Conservation (phyloP, 139 green algal genomes). For the Pycnococcus provasolii region DNA sequence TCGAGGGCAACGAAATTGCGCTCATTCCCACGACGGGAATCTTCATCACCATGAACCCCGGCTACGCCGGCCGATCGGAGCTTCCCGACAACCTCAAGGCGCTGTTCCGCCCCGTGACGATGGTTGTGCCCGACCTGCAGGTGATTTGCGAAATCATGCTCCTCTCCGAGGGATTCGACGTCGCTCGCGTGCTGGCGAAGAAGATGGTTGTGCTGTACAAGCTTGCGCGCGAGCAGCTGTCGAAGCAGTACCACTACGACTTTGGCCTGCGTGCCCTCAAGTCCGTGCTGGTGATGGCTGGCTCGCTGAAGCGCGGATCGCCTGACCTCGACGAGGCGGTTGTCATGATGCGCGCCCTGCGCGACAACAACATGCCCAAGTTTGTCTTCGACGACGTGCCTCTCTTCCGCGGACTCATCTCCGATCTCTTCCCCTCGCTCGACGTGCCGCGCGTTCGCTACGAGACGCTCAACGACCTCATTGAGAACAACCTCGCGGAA, state of each 20-base stretch:
- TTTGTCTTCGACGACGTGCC: constrained; percentile 79
- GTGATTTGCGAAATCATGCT: constrained; percentile 82
- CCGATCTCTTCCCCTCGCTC: constrained; percentile 53
- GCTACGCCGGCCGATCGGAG: constrained; percentile 67
- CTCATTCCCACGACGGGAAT: constrained; percentile 56
- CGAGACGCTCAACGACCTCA: constrained; percentile 64
- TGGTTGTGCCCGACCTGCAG: constrained; percentile 67
- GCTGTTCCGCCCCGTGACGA: constrained; percentile 65
- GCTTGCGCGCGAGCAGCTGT: constrained; percentile 66
- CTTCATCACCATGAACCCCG: constrained; percentile 84
- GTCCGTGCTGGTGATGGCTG: constrained; percentile 71
- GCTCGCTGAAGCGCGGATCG: constrained; percentile 60
- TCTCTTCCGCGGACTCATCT: constrained; percentile 74
- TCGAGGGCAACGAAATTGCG: constrained; percentile 70
- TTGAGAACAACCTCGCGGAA: constrained; percentile 58
- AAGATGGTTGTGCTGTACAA: constrained; percentile 86
- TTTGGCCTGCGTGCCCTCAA: constrained; percentile 73
- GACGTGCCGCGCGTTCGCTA: constrained; percentile 50
- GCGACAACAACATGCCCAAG: constrained; percentile 84
- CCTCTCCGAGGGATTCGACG: constrained; percentile 71
- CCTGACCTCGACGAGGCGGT: constrained; percentile 60
- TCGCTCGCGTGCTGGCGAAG: constrained; percentile 62
- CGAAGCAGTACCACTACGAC: constrained; percentile 77
- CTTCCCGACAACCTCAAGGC: constrained; percentile 62
- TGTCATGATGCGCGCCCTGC: constrained; percentile 70